Conservation (phyloP, 1,284 basidiomycete genomes). For the Trametes polyzona region DNA sequence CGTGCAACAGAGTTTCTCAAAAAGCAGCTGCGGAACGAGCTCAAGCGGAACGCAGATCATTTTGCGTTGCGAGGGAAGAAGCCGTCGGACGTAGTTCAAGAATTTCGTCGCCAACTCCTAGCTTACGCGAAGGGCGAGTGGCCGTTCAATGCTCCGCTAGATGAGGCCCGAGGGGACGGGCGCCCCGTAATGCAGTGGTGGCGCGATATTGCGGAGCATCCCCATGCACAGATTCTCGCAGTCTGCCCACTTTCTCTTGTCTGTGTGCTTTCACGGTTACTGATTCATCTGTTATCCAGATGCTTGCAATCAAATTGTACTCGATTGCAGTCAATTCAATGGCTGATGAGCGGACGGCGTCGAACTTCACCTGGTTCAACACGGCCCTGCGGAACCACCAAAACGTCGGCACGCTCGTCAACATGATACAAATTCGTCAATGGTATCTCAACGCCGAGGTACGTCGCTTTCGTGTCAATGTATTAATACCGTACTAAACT, state of each 20-base stretch:
- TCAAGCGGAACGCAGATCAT: background rate
- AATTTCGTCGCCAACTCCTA: background rate
- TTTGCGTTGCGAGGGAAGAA: background rate
- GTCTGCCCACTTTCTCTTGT: background rate
- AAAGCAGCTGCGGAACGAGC: background rate
- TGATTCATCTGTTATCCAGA: constrained; percentile 16
- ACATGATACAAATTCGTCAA: constrained; percentile 34
- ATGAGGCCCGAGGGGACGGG: background rate
- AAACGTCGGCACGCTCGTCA: constrained; percentile 30
- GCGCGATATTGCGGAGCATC: background rate
- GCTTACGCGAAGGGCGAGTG: background rate
- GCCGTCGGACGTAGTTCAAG: background rate
- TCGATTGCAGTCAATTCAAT: constrained; percentile 42
- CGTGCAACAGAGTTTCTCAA: constrained; percentile 10
- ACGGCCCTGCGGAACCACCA: constrained; percentile 33
- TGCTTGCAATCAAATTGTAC: constrained; percentile 38
- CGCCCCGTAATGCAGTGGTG: constrained; percentile 6
- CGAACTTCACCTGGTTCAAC: constrained; percentile 42
- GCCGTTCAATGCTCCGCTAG: constrained; percentile 6
- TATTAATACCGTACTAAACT: too few relatives aligned
- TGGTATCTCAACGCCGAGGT: too few relatives aligned
- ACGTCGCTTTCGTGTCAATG: too few relatives aligned
- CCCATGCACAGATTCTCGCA: too few relatives aligned
- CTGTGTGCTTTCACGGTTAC: background rate
- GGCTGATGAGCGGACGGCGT: constrained; percentile 44